Percentiles rank a stretch among this genome's conserved stretches.
These are phyloP conservation scores for Lactarius psammicola DNA, from an alignment of 768 basidiomycete genomes.

Conservation along the genomic window DNA sequence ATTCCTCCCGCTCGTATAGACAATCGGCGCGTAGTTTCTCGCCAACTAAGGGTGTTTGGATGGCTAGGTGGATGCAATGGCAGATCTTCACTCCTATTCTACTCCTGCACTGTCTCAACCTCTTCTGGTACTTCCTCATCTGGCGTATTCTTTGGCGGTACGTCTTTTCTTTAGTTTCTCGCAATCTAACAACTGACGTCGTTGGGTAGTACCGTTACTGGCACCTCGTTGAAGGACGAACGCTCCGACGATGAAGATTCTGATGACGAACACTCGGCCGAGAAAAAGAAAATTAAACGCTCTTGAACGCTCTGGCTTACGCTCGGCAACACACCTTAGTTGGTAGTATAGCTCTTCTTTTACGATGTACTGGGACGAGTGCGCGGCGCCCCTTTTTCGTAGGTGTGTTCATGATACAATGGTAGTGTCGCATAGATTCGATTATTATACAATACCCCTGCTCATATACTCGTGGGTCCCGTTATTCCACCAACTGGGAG, in stretches of 20 bases:
- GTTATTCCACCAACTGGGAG: background rate
- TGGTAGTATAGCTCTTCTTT: conserved; percentile 20
- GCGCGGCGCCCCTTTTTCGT: background rate
- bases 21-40: conserved; percentile 55
- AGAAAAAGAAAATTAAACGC: conserved; percentile 12
- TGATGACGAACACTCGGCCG: conserved; percentile 7
- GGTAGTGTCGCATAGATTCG: background rate
- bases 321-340: conserved; percentile 35
- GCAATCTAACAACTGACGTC: conserved; percentile 5
- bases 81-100: conserved; percentile 76
- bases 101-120: conserved; percentile 76
- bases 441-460: background rate
- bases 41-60: conserved; percentile 62
- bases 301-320: conserved; percentile 38
- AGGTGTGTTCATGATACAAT: background rate
- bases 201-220: conserved; percentile 50
- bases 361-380: background rate
- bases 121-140: conserved; percentile 94
- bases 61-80: conserved; percentile 75
- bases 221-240: conserved; percentile 56
- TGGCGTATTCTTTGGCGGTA: conserved; percentile 72
- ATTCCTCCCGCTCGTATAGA: conserved; percentile 37
- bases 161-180: conserved; percentile 31
- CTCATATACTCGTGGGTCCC: background rate
- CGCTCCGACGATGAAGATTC: conserved; percentile 75